Evolutionary conservation across 306 rosid species (phyloP), one percentile per base, ranked within the genome.

Genomic region (Fagus crenata): DNA sequence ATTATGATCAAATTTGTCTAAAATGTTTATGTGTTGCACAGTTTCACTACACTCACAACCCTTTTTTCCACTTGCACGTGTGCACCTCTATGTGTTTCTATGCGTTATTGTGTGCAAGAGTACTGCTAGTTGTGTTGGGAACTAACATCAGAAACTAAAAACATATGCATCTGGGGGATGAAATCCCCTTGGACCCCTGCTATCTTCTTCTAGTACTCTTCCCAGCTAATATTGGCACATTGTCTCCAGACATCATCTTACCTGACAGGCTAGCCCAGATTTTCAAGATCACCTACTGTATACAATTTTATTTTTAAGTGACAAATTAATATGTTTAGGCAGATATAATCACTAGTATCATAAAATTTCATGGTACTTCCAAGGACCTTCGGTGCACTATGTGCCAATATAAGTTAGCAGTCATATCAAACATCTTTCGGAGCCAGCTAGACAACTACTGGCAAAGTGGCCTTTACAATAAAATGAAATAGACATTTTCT

Each of bases 401-500:
- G 2, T 58, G 64, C 12, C 33, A 58, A 9, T 32, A 58, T 28
- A 1, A n/a, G 12, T 61, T 14, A 63, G 22, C 18, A 63, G 69
- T 63, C 69, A 33, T 63, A 63, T 63, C 69, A 33, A 35, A 36
- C 14, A 33, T 11, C 42, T 12, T 7, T 61, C 42, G 5, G 69
- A 63, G 42, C 69, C 59, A 75, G 32, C 59, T 54, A 22, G 46
- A 43, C 14, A 6, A 0, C 15, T 32, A 36, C 15, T 22, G 32
- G 60, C 81, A 49, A 71, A 55, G 11, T 76, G 82, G n/a, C 28
- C 83, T 6, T 12, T 58, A 22, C 14, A 28, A 14, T 77, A n/a
- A 72, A 63, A 79, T 39, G 32, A 61, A 54, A 53, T 43, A 17
- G 77, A 53, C 83, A 67, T 69, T 74, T 80, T 81, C 72, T 72